Base-by-base conservation (phyloP, 257 asterid genomes). In the Haberlea rhodopensis region DNA sequence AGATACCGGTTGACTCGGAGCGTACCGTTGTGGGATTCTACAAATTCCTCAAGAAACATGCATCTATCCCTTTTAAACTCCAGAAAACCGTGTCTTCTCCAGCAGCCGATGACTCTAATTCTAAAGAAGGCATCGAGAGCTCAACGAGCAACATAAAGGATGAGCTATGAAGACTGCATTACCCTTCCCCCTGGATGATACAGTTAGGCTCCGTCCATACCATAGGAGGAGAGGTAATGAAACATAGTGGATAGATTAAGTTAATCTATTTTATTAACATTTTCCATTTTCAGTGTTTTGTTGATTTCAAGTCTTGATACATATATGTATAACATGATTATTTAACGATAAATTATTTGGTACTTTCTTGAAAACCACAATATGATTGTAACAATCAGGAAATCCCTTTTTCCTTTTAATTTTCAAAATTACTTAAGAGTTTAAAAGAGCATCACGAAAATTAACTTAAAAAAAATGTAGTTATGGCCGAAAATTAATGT, bases 51-150 rank as follows among this genome's bases (percentile, higher is more conserved):
- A 89, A 74, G 88, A 81, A 85, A 71, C 94, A 89, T 19, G 96
- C 99, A 5, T 74, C 95, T 0, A 80, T 89, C 68, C 96, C 96
- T 28, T 87, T 89, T 80, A 89, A 87, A 88, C 95, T 89, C 46
- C 85, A 77, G 71, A 85, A 89, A 60, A 84, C 88, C 37, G 71
- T 61, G 63, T 72, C 82, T 0, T 49, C 79, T 65, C 62, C 89
- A 5, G 26, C 70, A 1, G 8, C 85, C 0, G 79, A 71, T 53
- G 75, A 66, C 52, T 66, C 87, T 26, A 75, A 72, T 20, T 55
- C 64, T 60, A 60, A 73, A 69, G 76, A 80, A 71, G 79, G 27
- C 62, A 29, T 24, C 13, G 52, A 70, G 40, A 68, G 70, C 75
- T 60, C 76, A 65, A n/a, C 48, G 6, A 68, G 52, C 10, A 82